phyloP scores from a whole-genome alignment of 148 eudicot genomes.

The Salicornia ramosissima region DNA sequence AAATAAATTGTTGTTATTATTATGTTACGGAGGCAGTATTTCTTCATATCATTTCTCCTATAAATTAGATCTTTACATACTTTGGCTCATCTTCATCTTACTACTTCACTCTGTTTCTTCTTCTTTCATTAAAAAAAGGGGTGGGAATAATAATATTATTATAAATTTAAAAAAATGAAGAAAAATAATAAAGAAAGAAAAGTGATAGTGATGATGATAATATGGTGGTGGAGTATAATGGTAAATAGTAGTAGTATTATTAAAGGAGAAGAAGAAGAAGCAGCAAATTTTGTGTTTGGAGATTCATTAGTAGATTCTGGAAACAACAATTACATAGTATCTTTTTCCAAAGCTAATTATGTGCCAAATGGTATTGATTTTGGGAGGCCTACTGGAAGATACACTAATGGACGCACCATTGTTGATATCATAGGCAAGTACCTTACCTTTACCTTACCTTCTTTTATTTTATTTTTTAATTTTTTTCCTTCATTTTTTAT shows the following conservation, averaged over 20 bases:
- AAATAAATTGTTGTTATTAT: no score
- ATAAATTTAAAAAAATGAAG: no score
- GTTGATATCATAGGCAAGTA: constrained; percentile 59
- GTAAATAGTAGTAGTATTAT: background rate
- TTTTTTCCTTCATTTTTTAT: background rate
- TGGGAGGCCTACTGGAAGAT: constrained; percentile 66
- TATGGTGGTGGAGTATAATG: no score
- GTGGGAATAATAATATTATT: no score
- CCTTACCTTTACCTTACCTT: background rate
- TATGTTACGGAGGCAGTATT: no score
- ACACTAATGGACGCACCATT: constrained; percentile 77
- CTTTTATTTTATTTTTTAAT: background rate
- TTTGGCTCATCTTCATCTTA: no score
- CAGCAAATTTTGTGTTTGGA: constrained; percentile 71
- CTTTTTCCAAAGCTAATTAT: constrained; percentile 63
- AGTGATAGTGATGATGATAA: no score
- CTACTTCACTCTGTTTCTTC: no score
- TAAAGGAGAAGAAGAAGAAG: background rate
- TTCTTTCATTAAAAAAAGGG: no score
- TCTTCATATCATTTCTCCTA: no score
- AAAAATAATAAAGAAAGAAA: no score
- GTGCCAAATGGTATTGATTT: constrained; percentile 70
- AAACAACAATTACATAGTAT: constrained; percentile 66
- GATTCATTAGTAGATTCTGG: constrained; percentile 78
- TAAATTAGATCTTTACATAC: no score